phyloP scores from a whole-genome alignment of 352 stramenopile species.

The Phytophthora palmivora region DNA sequence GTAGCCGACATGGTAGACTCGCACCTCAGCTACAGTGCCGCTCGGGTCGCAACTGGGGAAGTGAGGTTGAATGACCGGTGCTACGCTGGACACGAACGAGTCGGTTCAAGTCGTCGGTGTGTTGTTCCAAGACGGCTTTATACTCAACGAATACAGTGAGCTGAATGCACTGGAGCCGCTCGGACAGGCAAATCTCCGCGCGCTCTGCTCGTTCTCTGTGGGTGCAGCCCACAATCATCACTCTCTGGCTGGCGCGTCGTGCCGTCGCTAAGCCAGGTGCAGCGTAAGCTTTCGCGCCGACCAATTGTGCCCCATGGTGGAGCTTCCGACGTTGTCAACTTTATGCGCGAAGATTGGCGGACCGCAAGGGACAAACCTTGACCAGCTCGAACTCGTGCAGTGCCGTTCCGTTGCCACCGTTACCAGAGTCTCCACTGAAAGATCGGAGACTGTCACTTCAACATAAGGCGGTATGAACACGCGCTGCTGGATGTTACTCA shows the following conservation, averaged over 20 bases:
- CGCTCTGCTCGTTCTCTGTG: conserved; percentile 1
- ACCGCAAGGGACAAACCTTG: too few relatives aligned
- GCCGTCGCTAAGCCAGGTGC: conserved; percentile 3
- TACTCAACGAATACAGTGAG: conserved; percentile 21
- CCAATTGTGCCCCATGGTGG: conserved; percentile 1
- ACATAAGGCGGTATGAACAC: too few relatives aligned
- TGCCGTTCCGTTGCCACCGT: too few relatives aligned
- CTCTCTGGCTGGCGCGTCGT: conserved; percentile 17
- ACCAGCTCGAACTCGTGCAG: too few relatives aligned
- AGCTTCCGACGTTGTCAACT: conserved; percentile 20
- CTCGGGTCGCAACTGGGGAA: too few relatives aligned
- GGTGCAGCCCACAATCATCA: conserved; percentile 8
- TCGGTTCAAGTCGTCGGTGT: conserved; percentile 19
- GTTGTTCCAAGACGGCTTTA: conserved; percentile 3
- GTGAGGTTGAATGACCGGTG: background rate
- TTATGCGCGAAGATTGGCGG: background rate
- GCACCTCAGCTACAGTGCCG: background rate
- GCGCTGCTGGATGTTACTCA: too few relatives aligned
- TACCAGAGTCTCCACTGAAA: too few relatives aligned
- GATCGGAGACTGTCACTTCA: too few relatives aligned
- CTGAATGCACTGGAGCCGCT: too few relatives aligned
- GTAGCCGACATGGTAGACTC: conserved; percentile 11
- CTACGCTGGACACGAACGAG: conserved; percentile 19
- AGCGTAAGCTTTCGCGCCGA: conserved; percentile 31
- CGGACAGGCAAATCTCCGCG: conserved; percentile 19